These are phyloP conservation scores for Coemansia sp. DNA, from an alignment of 192 early-diverging fungal species.

Conservation along the genomic window DNA sequence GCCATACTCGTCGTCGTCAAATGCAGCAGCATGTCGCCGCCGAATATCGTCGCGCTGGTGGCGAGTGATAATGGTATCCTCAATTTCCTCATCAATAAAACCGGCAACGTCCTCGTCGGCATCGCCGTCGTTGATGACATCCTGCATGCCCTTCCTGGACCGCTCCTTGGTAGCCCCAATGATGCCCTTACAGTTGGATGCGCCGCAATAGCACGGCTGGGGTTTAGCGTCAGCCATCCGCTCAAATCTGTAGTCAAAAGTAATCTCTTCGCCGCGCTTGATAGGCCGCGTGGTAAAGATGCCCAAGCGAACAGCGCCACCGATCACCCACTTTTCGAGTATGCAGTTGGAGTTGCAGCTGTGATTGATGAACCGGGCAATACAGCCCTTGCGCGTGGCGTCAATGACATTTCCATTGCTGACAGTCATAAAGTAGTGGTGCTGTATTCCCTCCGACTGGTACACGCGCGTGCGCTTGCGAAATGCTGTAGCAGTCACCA, in stretches of 20 bases:
- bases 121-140: conserved; percentile 21
- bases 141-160: neutral
- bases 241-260: conserved; percentile 99
- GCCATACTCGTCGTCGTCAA: conserved; percentile 57
- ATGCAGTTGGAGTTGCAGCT: conserved; percentile 94
- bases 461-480: conserved; percentile 82
- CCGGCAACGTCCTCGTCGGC: conserved; percentile 60
- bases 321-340: conserved; percentile 97
- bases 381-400: conserved; percentile 88
- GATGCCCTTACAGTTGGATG: conserved; percentile 81
- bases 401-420: conserved; percentile 95
- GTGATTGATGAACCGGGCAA: conserved; percentile 98
- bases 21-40: conserved; percentile 49
- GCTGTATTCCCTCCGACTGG: conserved; percentile 74
- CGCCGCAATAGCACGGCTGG: conserved; percentile 91
- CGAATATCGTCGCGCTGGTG: conserved; percentile 59
- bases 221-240: conserved; percentile 74
- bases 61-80: conserved; percentile 57
- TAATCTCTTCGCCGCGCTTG: conserved; percentile 81
- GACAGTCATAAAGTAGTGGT: conserved; percentile 99
- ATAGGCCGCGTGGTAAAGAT: conserved; percentile 88
- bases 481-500: conserved; percentile 81
- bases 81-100: conserved; percentile 57
- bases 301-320: conserved; percentile 83
- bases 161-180: conserved; percentile 85